Evolutionary conservation across 257 asterid genomes (phyloP).

Genomic region (Solanum paucissectum): DNA sequence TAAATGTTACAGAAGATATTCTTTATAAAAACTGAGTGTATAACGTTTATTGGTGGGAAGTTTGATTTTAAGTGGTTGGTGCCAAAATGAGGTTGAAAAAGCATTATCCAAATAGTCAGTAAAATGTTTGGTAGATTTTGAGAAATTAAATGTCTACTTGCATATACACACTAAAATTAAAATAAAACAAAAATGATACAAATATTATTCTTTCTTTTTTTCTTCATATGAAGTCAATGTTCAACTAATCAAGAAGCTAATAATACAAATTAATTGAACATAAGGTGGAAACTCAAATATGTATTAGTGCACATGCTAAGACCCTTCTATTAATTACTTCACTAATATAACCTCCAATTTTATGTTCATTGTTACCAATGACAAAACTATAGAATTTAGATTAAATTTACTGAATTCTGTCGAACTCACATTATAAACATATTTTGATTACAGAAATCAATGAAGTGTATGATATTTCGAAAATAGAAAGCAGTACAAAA

Average conservation of each 20-base stretch:
- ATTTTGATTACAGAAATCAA: constrained; percentile 20
- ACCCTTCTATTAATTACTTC: background rate
- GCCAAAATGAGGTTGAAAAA: background rate
- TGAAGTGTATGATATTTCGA: constrained; percentile 38
- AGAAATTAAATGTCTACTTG: background rate
- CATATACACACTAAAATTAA: background rate
- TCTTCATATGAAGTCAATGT: background rate
- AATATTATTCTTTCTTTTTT: background rate
- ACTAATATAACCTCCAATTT: background rate
- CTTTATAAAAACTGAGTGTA: background rate
- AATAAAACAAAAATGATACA: background rate
- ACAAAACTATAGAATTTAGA: no score
- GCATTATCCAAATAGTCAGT: background rate
- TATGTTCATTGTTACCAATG: background rate
- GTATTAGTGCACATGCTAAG: background rate
- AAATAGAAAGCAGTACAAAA: constrained; percentile 12
- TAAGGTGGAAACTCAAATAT: background rate
- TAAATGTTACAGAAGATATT: background rate
- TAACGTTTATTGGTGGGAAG: background rate
- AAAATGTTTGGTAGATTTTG: background rate
- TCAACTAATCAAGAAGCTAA: background rate
- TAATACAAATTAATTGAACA: background rate
- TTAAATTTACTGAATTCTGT: no score
- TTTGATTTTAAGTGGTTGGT: background rate
- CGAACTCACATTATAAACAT: no score